Evolutionary conservation across 192 early-diverging fungal species (phyloP).

Genomic region (Coemansia guatemalensis): DNA sequence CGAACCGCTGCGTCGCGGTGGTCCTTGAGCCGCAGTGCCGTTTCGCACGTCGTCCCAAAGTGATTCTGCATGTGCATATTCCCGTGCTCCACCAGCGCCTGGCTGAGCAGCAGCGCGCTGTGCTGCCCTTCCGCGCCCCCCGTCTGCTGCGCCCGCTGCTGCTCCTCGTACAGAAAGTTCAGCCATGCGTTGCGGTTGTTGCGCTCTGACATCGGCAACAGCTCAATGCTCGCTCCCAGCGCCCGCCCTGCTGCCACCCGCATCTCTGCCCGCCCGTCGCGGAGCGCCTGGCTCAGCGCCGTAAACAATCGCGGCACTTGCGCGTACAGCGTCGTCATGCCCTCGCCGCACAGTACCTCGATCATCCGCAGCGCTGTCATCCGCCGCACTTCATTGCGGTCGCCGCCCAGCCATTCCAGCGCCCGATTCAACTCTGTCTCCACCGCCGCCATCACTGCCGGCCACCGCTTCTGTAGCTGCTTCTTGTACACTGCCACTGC

Average conservation of each 20-base stretch:
- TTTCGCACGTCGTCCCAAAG: conserved; percentile 74
- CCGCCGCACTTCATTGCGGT: conserved; percentile 33
- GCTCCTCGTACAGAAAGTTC: conserved; percentile 80
- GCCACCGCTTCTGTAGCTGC: conserved; percentile 33
- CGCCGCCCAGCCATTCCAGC: conserved; percentile 42
- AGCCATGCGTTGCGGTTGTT: conserved; percentile 69
- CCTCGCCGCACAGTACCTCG: conserved; percentile 24
- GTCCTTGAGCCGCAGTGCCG: conserved; percentile 75
- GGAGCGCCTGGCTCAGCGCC: conserved; percentile 79
- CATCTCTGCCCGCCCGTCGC: conserved; percentile 80
- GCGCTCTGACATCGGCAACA: conserved; percentile 80
- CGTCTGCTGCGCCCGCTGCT: conserved; percentile 66
- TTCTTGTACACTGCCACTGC: conserved; percentile 23
- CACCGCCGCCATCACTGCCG: conserved; percentile 14
- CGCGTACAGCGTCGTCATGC: conserved; percentile 75
- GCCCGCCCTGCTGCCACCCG: conserved; percentile 85
- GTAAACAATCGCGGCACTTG: conserved; percentile 83
- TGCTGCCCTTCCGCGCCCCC: conserved; percentile 81
- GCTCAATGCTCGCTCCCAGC: conserved; percentile 76
- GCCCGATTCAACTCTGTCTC: conserved; percentile 37
- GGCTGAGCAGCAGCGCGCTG: conserved; percentile 77
- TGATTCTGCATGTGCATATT: conserved; percentile 83
- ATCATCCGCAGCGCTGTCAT: conserved; percentile 36
- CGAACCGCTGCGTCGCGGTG: conserved; percentile 78
- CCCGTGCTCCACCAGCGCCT: conserved; percentile 77